phyloP scores from a whole-genome alignment of 179 eudicot species.

The Silene vulgaris region DNA sequence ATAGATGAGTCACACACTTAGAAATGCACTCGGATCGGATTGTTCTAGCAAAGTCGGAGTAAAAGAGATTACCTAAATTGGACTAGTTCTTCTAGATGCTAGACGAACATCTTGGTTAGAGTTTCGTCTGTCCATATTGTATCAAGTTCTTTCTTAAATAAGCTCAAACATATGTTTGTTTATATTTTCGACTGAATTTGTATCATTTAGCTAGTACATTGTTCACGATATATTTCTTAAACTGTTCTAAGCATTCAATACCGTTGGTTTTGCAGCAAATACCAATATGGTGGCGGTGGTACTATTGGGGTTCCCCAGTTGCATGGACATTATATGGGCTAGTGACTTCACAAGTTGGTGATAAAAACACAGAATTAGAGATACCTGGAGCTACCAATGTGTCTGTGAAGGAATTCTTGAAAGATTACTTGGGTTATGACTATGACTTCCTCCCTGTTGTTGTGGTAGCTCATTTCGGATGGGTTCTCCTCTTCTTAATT shows the following conservation, averaged over 20 bases:
- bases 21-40: background rate
- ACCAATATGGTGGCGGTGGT: conserved; percentile 97
- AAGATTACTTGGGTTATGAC: conserved; percentile 44
- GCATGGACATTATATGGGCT: conserved; percentile 80
- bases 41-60: background rate
- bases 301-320: conserved; percentile 74
- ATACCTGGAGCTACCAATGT: conserved; percentile 41
- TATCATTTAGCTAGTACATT: background rate
- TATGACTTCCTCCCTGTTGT: conserved; percentile 57
- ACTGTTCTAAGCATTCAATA: background rate
- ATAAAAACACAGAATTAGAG: conserved; percentile 29
- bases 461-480: conserved; percentile 55
- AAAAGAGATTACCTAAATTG: background rate
- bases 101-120: background rate
- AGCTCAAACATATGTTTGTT: background rate
- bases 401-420: conserved; percentile 43
- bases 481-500: conserved; percentile 52
- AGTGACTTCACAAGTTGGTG: conserved; percentile 64
- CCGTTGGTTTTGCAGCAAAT: conserved; percentile 45
- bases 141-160: no score
- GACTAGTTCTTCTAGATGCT: background rate
- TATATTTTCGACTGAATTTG: background rate
- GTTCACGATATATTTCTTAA: background rate
- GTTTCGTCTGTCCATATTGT: background rate
- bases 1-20: background rate